Percentiles rank a stretch among this genome's conserved stretches.
Evolutionary conservation across 805 yeast genomes (phyloP).

Genomic region (Candida krabiensis): DNA sequence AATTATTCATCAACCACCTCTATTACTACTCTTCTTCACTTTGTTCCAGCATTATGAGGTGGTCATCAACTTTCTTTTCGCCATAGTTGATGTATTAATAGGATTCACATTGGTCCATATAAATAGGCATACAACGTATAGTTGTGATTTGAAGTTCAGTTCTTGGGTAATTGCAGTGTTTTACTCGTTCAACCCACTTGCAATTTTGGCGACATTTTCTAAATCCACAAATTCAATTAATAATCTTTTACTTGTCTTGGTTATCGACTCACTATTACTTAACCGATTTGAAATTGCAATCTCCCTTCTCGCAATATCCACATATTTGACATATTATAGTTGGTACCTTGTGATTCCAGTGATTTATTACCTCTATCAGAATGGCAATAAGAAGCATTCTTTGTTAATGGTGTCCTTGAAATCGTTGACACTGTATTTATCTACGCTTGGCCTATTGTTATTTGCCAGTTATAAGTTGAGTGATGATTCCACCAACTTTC

Average conservation of each 20-base stretch:
- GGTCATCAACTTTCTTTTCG: constrained; percentile 44
- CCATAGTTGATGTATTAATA: constrained; percentile 57
- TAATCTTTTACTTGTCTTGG: constrained; percentile 53
- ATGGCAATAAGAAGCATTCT: background rate
- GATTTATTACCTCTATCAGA: constrained; percentile 28
- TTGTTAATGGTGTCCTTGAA: constrained; percentile 20
- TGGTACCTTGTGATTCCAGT: constrained; percentile 60
- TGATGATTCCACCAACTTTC: constrained; percentile 41
- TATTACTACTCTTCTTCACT: constrained; percentile 55
- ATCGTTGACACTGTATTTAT: constrained; percentile 28
- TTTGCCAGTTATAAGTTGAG: constrained; percentile 40
- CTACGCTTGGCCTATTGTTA: constrained; percentile 31
- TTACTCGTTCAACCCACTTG: constrained; percentile 79
- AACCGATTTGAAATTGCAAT: constrained; percentile 45
- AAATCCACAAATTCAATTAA: constrained; percentile 66
- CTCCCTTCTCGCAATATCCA: constrained; percentile 56
- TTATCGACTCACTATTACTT: constrained; percentile 45
- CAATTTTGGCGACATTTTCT: constrained; percentile 65
- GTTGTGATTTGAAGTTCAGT: constrained; percentile 13
- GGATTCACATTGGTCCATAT: constrained; percentile 54
- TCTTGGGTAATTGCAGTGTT: constrained; percentile 38
- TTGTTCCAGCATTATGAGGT: constrained; percentile 30
- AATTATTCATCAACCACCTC: constrained; percentile 82
- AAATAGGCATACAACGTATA: constrained; percentile 39
- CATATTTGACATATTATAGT: constrained; percentile 66